A percentile compares a stretch with the other conserved stretches of the same genome.
These are phyloP conservation scores for Candida incommunis DNA, from an alignment of 805 yeast species.

Conservation along the genomic window DNA sequence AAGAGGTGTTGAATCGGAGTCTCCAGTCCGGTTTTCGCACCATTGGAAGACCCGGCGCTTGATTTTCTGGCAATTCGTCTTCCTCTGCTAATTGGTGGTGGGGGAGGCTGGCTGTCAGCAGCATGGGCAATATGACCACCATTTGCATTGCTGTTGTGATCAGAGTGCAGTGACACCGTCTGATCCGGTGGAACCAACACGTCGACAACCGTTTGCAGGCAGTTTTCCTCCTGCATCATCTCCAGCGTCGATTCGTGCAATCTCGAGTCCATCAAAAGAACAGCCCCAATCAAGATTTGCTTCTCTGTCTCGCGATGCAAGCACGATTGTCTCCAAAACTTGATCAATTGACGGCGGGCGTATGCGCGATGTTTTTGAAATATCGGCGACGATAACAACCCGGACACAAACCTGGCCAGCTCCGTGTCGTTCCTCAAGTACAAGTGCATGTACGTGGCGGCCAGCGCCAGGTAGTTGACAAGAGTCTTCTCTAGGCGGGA, in stretches of 20 bases:
- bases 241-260: constrained; percentile 28
- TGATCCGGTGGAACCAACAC: background rate
- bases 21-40: background rate
- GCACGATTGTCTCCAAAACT: constrained; percentile 15
- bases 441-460: constrained; percentile 9
- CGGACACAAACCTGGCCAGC: constrained; percentile 30
- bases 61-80: background rate
- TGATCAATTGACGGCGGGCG: constrained; percentile 22
- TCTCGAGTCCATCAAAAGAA: constrained; percentile 32
- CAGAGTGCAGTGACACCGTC: no score
- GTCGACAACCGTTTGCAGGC: background rate
- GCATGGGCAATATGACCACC: no score
- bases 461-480: constrained; percentile 11
- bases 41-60: background rate
- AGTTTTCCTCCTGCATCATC: constrained; percentile 30
- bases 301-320: background rate
- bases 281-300: constrained; percentile 26
- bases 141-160: no score
- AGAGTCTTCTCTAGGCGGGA: constrained; percentile 16
- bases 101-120: background rate
- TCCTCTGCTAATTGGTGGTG: background rate
- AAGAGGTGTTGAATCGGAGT: background rate
- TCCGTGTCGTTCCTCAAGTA: constrained; percentile 21
- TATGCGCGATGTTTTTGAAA: constrained; percentile 37
- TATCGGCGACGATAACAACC: constrained; percentile 33